Conservation (phyloP, 805 yeast species). For the Nakazawaea ernobii region DNA sequence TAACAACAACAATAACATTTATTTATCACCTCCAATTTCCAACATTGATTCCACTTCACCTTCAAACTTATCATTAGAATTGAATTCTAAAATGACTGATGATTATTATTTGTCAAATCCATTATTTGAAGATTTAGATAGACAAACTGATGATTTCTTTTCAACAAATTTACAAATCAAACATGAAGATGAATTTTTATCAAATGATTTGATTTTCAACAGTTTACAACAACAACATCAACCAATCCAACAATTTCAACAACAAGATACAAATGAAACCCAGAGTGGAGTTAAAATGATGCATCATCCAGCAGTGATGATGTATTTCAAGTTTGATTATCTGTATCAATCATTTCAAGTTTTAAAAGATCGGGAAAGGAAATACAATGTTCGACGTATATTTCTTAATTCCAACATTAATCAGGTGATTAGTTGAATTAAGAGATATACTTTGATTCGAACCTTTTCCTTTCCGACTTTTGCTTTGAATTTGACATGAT, state of each 20-base stretch:
- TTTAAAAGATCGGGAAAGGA: not conserved
- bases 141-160: slow-evolving; percentile 4
- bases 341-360: not conserved
- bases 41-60: slow-evolving; percentile 27
- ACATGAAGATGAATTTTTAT: slow-evolving; percentile 18
- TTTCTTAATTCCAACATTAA: not conserved
- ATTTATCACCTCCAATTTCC: slow-evolving; percentile 15
- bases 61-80: slow-evolving; percentile 21
- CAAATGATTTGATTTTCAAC: slow-evolving; percentile 13
- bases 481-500: too few relatives aligned
- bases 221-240: slow-evolving; percentile 10
- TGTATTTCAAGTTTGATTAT: not conserved
- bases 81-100: slow-evolving; percentile 19
- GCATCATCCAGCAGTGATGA: slow-evolving; percentile 37
- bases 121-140: slow-evolving; percentile 10
- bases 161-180: slow-evolving; percentile 21
- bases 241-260: slow-evolving; percentile 11
- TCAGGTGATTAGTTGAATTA: slow-evolving; percentile 1
- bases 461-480: not conserved
- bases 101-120: slow-evolving; percentile 11
- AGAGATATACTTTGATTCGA: not conserved
- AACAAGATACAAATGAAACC: slow-evolving; percentile 14
- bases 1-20: not conserved
- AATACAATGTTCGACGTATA: not conserved
- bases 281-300: slow-evolving; percentile 28